Evolutionary conservation across 805 yeast species (phyloP).

Genomic region (Debaryomyces hansenii): DNA sequence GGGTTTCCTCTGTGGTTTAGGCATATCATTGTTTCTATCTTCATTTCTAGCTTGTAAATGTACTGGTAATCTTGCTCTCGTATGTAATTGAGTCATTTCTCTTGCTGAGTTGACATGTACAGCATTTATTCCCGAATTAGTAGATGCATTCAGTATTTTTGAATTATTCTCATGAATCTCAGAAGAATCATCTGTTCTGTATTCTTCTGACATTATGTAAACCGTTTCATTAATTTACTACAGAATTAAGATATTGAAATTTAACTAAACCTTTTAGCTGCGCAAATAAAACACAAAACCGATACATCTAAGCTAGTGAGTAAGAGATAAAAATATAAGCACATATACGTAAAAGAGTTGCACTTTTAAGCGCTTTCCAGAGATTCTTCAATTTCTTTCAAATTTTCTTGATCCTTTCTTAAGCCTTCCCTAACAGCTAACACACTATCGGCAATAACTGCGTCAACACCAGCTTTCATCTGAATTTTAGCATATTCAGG

Average conservation of each 20-base stretch:
- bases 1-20: neutral
- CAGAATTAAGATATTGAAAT: neutral
- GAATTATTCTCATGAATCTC: constrained; percentile 6
- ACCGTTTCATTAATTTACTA: neutral
- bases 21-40: neutral
- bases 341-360: neutral
- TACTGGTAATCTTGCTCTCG: constrained; percentile 37
- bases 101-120: constrained; percentile 62
- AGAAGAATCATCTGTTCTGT: neutral
- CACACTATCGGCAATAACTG: constrained; percentile 95
- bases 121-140: constrained; percentile 47
- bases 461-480: constrained; percentile 94
- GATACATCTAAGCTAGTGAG: neutral
- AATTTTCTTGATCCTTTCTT: constrained; percentile 31
- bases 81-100: constrained; percentile 55
- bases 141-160: neutral
- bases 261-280: neutral
- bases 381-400: constrained; percentile 18
- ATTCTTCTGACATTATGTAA: constrained; percentile 1
- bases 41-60: neutral
- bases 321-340: neutral
- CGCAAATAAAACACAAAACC: neutral
- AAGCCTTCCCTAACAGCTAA: constrained; percentile 88
- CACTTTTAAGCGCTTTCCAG: constrained; percentile 5
- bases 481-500: constrained; percentile 83